These are phyloP conservation scores for Castanopsis chinensis DNA, from an alignment of 306 rosid genomes.

Conservation along the genomic window DNA sequence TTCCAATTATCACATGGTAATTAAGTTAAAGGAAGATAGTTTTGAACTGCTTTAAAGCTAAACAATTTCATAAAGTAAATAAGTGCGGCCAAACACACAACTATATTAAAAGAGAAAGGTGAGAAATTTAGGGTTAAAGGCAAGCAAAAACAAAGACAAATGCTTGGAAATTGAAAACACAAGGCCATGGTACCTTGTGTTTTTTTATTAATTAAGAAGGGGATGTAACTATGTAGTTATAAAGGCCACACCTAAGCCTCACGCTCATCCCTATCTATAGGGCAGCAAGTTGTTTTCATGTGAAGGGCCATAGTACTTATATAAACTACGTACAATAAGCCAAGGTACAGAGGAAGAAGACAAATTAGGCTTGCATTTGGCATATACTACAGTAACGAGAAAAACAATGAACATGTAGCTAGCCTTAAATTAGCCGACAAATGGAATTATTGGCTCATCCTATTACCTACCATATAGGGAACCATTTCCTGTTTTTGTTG, in stretches of 20 bases:
- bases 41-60: too few species aligned
- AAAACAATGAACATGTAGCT: neutral
- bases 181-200: neutral
- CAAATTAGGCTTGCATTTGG: slow-evolving; percentile 7
- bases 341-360: neutral
- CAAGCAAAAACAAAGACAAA: too few species aligned
- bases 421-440: slow-evolving; percentile 42
- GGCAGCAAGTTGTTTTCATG: neutral
- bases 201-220: neutral
- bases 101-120: too few species aligned
- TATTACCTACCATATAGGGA: slow-evolving; percentile 19
- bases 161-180: neutral
- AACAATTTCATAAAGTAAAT: too few species aligned
- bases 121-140: too few species aligned
- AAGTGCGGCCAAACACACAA: too few species aligned
- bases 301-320: neutral
- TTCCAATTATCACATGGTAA: too few species aligned
- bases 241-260: neutral
- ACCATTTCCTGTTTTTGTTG: slow-evolving; percentile 19
- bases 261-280: neutral
- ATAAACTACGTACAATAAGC: neutral
- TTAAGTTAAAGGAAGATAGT: too few species aligned
- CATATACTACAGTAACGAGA: neutral
- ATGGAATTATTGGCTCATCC: slow-evolving; percentile 27
- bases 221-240: too few species aligned